A percentile compares a stretch with the other conserved stretches of the same genome.
Evolutionary conservation across 164 flowering plant species (phyloP).

Genomic region (Vitis rotundifolia): DNA sequence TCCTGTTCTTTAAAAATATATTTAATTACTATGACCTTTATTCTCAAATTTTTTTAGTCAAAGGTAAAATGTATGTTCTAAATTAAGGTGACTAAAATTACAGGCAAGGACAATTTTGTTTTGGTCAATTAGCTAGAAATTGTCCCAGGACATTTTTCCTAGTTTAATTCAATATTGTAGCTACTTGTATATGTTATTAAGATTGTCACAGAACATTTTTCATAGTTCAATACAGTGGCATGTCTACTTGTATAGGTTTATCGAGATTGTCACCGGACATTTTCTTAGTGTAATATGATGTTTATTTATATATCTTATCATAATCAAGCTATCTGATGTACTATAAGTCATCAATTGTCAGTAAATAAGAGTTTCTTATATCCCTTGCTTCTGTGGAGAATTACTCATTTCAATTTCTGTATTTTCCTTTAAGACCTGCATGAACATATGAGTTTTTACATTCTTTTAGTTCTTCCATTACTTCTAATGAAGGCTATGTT

Average conservation of each 20-base stretch:
- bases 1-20: not conserved
- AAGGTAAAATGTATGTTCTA: not conserved
- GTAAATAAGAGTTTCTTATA: not conserved
- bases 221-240: not conserved
- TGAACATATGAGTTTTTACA: not conserved
- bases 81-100: not conserved
- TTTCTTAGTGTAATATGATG: no score
- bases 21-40: not conserved
- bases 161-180: no score
- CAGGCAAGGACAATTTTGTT: not conserved
- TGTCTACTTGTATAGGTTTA: no score
- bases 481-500: not conserved
- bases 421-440: not conserved
- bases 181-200: no score
- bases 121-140: not conserved
- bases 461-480: not conserved
- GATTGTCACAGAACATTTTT: no score
- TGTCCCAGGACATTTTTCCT: not conserved
- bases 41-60: not conserved
- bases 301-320: not conserved
- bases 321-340: not conserved
- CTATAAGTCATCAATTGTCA: not conserved
- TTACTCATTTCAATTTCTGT: not conserved
- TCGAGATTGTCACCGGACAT: no score
- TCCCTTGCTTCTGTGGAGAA: not conserved